phyloP scores from a whole-genome alignment of 2,329 filamentous ascomycete genomes.

The Blastomyces parvus region DNA sequence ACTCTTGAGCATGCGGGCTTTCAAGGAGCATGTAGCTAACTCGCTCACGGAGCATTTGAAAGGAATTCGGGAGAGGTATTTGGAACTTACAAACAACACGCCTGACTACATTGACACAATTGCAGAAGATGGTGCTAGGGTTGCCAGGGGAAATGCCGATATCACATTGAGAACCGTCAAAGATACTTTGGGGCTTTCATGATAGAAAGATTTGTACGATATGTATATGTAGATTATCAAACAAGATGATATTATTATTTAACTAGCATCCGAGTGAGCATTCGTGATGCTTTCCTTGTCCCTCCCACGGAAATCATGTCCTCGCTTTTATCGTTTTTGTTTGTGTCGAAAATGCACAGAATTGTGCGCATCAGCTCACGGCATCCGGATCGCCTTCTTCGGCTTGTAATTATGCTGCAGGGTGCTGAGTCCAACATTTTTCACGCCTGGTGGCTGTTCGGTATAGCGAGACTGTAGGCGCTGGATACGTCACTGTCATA shows the following conservation, averaged over 20 bases:
- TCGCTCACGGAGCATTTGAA: constrained; percentile 24
- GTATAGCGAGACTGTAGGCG: background rate
- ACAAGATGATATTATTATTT: background rate
- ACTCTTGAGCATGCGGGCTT: constrained; percentile 41
- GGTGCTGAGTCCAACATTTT: background rate
- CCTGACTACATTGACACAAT: constrained; percentile 12
- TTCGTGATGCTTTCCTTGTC: background rate
- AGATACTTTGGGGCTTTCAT: constrained; percentile 13
- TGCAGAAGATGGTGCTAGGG: constrained; percentile 13
- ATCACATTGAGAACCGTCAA: constrained; percentile 15
- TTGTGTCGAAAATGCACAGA: background rate
- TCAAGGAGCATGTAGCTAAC: constrained; percentile 57
- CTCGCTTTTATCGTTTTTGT: background rate
- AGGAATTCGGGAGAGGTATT: constrained; percentile 27
- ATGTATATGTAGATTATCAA: background rate
- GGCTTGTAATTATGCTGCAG: background rate
- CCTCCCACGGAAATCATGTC: background rate
- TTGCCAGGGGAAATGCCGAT: constrained; percentile 14
- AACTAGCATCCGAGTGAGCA: background rate
- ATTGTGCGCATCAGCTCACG: background rate
- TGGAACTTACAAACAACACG: constrained; percentile 12
- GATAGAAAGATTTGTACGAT: background rate
- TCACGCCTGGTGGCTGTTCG: background rate
- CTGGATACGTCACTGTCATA: background rate
- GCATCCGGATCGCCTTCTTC: background rate